Base-by-base conservation (phyloP, 1,284 basidiomycete genomes). In the Coniferiporia weirii region DNA sequence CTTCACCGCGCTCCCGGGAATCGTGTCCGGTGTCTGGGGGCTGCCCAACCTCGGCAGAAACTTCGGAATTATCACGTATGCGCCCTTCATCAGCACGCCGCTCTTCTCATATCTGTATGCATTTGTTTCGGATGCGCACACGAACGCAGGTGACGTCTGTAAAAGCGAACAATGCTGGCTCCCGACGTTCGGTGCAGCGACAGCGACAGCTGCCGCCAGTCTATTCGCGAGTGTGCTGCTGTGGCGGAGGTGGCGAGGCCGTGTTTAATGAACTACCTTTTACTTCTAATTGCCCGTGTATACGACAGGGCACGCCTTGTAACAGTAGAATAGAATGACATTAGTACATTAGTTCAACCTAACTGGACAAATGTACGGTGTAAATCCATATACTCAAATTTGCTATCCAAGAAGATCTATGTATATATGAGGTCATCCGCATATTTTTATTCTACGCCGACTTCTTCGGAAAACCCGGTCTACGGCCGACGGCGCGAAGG, bases 31-130 rank as follows among this genome's bases (percentile, higher is more conserved):
- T 1, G 76, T 87, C 20, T 91, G 87, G 85, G 89, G 89, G 12
- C 69, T 78, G 32, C 67, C 75, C n/a, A 79, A 88, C 64, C 73
- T 85, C 1, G 89, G 83, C 10, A 80, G 89, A 59, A 91, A 91
- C 70, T 91, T 84, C 64, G 89, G 89, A 22, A 73, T 89, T 47
- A 69, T 89, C 59, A 82, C 84, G 46, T 89, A 88, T 63, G 82
- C 87, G 0, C 84, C 87, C 6, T 87, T 91, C 70, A 69, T 83
- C 27, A 89, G 88, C 8, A 89, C 87, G 0, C 82, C 87, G 1
- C 46, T 82, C 0, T 91, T 89, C 67, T 89, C 89, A 4, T 89
- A 87, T 68, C 68, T 91, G 0, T 91, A 89, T 62, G 88, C 89
- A 8, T 83, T 84, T 64, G 68, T 88, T 50, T 77, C 85, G 1